Evolutionary conservation across 2,329 filamentous ascomycete genomes (phyloP).

Genomic region (Keithomyces neogunnii): DNA sequence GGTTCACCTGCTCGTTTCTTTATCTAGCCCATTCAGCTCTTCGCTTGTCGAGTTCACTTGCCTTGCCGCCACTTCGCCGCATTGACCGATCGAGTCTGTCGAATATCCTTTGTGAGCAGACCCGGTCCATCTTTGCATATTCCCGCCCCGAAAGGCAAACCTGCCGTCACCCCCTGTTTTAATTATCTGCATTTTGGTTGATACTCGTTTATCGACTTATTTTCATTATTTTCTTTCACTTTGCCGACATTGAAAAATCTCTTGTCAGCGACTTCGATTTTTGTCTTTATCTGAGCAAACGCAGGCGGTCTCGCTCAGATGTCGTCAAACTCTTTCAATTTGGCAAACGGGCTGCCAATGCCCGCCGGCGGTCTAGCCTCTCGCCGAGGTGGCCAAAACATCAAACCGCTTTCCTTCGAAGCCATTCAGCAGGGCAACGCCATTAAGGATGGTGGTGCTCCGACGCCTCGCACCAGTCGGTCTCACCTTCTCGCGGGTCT

Average conservation of each 20-base stretch:
- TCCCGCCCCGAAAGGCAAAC: too few relatives aligned
- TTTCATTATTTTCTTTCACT: neutral
- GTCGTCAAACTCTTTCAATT: conserved; percentile 76
- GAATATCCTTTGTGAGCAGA: too few relatives aligned
- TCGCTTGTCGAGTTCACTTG: neutral
- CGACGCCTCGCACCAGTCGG: conserved; percentile 86
- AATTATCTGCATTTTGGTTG: neutral
- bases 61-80: neutral
- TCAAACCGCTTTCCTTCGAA: conserved; percentile 83
- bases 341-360: conserved; percentile 64
- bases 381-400: conserved; percentile 71
- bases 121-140: too few relatives aligned
- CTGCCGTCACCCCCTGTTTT: neutral
- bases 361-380: conserved; percentile 77
- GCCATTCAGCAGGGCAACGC: conserved; percentile 60
- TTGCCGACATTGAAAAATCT: conserved; percentile 3
- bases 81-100: too few relatives aligned
- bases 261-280: conserved; percentile 6
- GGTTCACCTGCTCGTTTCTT: conserved; percentile 10
- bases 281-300: conserved; percentile 45
- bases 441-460: conserved; percentile 58
- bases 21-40: neutral
- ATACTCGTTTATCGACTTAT: neutral
- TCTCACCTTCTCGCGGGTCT: conserved; percentile 90
- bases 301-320: conserved; percentile 99